These are phyloP conservation scores for Agrostemma githago DNA, from an alignment of 148 eudicot species.

Conservation along the genomic window DNA sequence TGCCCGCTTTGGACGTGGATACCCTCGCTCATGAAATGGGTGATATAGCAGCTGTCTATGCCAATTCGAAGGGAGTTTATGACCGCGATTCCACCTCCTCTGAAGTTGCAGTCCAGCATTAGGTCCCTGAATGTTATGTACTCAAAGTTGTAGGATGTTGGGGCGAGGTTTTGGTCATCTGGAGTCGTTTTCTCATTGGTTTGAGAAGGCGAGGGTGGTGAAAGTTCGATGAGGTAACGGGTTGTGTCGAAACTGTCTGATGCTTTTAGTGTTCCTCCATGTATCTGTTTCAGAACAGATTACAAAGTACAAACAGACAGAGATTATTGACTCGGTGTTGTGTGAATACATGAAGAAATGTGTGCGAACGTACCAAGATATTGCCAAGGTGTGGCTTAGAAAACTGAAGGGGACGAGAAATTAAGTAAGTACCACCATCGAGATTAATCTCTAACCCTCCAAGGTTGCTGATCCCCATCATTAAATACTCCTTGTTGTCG, in stretches of 20 bases:
- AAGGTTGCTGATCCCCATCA: conserved; percentile 50
- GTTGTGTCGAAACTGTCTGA: conserved; percentile 45
- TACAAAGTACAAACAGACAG: neutral
- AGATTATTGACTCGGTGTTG: too few species aligned
- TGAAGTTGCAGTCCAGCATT: conserved; percentile 62
- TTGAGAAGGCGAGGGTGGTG: conserved; percentile 31
- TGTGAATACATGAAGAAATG: neutral
- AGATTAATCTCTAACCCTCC: conserved; percentile 67
- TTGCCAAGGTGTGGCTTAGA: conserved; percentile 56
- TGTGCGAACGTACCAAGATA: conserved; percentile 41
- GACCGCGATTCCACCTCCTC: conserved; percentile 68
- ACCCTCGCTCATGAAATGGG: conserved; percentile 68
- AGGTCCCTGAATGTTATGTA: conserved; percentile 71
- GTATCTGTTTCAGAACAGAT: conserved; percentile 41
- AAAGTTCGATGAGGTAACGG: conserved; percentile 57
- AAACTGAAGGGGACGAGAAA: conserved; percentile 57
- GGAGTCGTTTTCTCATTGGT: conserved; percentile 4
- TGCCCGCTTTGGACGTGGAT: conserved; percentile 69
- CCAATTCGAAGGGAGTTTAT: conserved; percentile 48
- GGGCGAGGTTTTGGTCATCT: conserved; percentile 8
- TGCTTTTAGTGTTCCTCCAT: conserved; percentile 71
- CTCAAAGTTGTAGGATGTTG: conserved; percentile 48
- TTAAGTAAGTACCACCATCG: conserved; percentile 70
- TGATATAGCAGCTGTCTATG: conserved; percentile 74
- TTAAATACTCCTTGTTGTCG: conserved; percentile 33